These are phyloP conservation scores for Melastoma candidum DNA, from an alignment of 441 rosid genomes.

Conservation along the genomic window DNA sequence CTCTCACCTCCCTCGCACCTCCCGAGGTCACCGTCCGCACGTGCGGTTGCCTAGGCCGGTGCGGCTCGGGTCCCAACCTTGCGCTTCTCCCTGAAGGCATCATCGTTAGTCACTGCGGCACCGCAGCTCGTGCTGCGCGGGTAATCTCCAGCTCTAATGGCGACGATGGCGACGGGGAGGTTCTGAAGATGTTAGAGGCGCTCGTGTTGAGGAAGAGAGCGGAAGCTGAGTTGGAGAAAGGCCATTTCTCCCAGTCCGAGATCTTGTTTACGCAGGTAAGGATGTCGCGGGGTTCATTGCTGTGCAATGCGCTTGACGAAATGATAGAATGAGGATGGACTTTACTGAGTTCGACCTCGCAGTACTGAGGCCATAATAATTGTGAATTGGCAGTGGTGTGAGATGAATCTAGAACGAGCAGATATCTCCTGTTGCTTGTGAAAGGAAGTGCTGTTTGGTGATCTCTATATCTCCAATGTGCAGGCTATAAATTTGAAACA, in stretches of 20 bases:
- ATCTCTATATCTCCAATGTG: constrained; percentile 13
- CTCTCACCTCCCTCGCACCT: constrained; percentile 50
- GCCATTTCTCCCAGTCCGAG: constrained; percentile 37
- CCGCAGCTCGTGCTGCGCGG: constrained; percentile 60
- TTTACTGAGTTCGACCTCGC: background rate
- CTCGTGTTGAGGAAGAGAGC: constrained; percentile 60
- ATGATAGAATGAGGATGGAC: background rate
- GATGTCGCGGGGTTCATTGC: background rate
- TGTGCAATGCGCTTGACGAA: background rate
- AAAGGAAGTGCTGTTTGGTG: background rate
- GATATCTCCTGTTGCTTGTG: background rate
- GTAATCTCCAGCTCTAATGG: constrained; percentile 22
- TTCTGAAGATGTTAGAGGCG: constrained; percentile 32
- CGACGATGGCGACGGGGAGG: constrained; percentile 15
- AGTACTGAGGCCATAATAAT: background rate
- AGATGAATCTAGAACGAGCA: background rate
- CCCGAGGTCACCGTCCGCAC: constrained; percentile 42
- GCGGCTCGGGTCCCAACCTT: constrained; percentile 57
- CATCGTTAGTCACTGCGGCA: constrained; percentile 53
- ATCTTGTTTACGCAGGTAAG: constrained; percentile 51
- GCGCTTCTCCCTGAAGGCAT: constrained; percentile 55
- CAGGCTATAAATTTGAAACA: constrained; percentile 64
- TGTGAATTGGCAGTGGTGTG: background rate
- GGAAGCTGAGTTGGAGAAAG: constrained; percentile 29
- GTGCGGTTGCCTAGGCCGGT: constrained; percentile 69